Base-by-base conservation (phyloP, 148 eudicot genomes). In the Fagopyrum esculentum region DNA sequence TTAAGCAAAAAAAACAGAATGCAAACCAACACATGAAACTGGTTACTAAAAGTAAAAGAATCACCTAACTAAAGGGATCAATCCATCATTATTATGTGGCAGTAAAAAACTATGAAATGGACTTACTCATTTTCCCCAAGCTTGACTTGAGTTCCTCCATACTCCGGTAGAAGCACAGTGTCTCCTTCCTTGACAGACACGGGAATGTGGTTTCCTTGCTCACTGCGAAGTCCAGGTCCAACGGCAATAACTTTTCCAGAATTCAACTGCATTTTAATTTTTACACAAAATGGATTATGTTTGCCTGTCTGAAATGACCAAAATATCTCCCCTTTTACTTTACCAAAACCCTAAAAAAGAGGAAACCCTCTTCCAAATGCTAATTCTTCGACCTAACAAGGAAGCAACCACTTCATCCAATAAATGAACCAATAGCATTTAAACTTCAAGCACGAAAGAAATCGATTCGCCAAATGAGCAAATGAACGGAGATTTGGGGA, bases 131-230 rank as follows among this genome's bases (percentile, higher is more conserved):
- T 92, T 47, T 92, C 93, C 44, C 86, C 95, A 76, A 92, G 93
- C 85, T 90, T 90, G 60, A 92, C 95, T 61, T 86, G 73, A 44
- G 91, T 90, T 19, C 97, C 97, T 35, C 95, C 97, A 66, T 88
- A 92, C 30, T 92, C 97, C 5, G 97, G 97, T 77, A 90, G 84
- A 49, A 92, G 87, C 56, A 92, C 97, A 9, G 89, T 85, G 50
- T 92, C 97, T 5, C 97, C 97, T 87, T 92, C 97, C 74, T 90
- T 92, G 47, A 92, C 88, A 73, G 85, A 77, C 9, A 81, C 86
- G 0, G 97, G 97, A 16, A 92, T 77, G 29, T 55, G 61, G 63
- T 88, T 83, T 49, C 97, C 97, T 5, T 79, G 17, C 30, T 80
- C 84, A 48, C 81, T 84, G 5, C 76, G 87, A 19, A 76, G 74